These are phyloP conservation scores for Cryphonectria radicalis DNA, from an alignment of 2,329 filamentous ascomycete species.

Conservation along the genomic window DNA sequence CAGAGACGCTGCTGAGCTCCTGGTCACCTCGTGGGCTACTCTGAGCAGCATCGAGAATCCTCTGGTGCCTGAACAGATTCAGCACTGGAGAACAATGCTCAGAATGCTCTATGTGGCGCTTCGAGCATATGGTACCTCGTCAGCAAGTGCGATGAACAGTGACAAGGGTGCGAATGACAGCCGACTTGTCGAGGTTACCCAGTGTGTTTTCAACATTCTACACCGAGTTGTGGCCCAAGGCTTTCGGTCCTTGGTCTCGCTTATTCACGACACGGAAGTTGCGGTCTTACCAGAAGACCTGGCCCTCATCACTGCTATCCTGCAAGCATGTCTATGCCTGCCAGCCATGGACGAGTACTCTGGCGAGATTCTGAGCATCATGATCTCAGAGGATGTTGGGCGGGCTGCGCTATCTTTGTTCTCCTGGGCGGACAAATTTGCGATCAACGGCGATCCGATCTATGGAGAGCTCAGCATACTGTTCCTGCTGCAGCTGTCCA, in stretches of 20 bases:
- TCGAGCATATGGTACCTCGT: conserved; percentile 60
- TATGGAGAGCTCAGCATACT: conserved; percentile 92
- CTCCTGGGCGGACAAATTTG: conserved; percentile 88
- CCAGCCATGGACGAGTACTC: conserved; percentile 75
- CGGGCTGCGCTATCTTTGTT: conserved; percentile 86
- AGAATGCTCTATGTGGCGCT: conserved; percentile 85
- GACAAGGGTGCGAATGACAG: conserved; percentile 39
- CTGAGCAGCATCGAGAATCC: conserved; percentile 60
- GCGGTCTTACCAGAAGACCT: conserved; percentile 78
- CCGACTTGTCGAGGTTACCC: conserved; percentile 51
- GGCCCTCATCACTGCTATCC: conserved; percentile 81
- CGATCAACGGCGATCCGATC: conserved; percentile 78
- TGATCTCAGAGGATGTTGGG: conserved; percentile 72
- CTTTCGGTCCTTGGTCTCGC: conserved; percentile 78
- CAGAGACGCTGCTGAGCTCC: conserved; percentile 56
- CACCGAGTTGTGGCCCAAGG: conserved; percentile 79
- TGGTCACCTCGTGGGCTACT: conserved; percentile 55
- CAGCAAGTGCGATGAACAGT: conserved; percentile 38
- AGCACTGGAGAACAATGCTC: conserved; percentile 82
- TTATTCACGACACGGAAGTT: conserved; percentile 75
- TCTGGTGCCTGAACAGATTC: conserved; percentile 55
- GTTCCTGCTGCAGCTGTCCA: conserved; percentile 87
- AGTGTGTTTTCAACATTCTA: conserved; percentile 77
- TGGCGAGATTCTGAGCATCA: conserved; percentile 70
- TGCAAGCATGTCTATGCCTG: conserved; percentile 82